Percentiles rank a stretch among this genome's conserved stretches.
Conservation (phyloP, 768 basidiomycete species). For the Russula griseocarnosa region DNA sequence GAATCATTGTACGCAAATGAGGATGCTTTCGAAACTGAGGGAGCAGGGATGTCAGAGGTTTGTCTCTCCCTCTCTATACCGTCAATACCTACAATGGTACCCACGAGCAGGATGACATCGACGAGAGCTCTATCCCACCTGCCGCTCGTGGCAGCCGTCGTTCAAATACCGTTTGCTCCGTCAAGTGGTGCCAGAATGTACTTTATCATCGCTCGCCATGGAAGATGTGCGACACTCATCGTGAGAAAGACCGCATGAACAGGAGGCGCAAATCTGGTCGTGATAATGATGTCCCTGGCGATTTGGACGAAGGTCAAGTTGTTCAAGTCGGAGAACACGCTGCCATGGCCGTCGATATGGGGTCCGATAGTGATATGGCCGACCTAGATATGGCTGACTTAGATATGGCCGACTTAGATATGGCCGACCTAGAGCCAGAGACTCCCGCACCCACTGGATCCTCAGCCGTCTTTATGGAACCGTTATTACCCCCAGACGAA, state of each 20-base stretch:
- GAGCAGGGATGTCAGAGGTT: conserved; percentile 13
- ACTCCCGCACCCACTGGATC: conserved; percentile 3
- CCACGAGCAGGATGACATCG: conserved; percentile 17
- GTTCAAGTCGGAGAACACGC: conserved; percentile 5
- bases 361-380: background rate
- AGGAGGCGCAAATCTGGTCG: conserved; percentile 35
- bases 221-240: conserved; percentile 48
- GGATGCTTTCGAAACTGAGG: conserved; percentile 11
- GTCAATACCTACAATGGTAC: background rate
- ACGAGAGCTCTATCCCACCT: conserved; percentile 29
- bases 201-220: conserved; percentile 43
- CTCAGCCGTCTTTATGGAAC: conserved; percentile 24
- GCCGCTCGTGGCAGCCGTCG: conserved; percentile 36
- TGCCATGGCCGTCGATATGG: background rate
- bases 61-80: background rate
- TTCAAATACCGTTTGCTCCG: conserved; percentile 40
- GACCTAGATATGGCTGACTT: too few relatives aligned
- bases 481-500: conserved; percentile 21
- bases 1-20: conserved; percentile 13
- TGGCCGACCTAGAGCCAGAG: background rate
- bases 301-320: conserved; percentile 5
- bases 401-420: too few relatives aligned
- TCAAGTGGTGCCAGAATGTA: conserved; percentile 44
- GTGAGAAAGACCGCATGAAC: conserved; percentile 37
- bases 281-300: conserved; percentile 21